Evolutionary conservation across 2,329 filamentous ascomycete species (phyloP).

Genomic region (Hymenoscyphus repandus): DNA sequence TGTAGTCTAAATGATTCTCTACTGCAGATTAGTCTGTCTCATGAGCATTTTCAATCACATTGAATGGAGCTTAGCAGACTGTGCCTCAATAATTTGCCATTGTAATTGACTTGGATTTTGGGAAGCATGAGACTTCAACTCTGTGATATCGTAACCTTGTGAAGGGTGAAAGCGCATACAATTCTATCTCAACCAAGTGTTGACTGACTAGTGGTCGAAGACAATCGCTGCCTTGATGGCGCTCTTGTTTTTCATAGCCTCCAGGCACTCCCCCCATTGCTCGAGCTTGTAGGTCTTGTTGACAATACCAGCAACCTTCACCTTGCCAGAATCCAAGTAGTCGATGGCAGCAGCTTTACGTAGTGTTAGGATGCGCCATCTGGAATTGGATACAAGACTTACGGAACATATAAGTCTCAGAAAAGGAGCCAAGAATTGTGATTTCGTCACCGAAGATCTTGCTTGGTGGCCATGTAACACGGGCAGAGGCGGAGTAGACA

Average conservation of each 20-base stretch:
- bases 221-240: constrained; percentile 71
- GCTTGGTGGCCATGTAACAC: constrained; percentile 63
- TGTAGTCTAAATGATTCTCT: too few relatives aligned
- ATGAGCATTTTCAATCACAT: too few relatives aligned
- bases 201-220: constrained; percentile 44
- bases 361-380: neutral
- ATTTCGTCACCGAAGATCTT: constrained; percentile 67
- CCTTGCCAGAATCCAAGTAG: constrained; percentile 53
- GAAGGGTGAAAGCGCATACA: too few relatives aligned
- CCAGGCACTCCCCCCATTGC: constrained; percentile 64
- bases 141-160: too few relatives aligned
- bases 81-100: too few relatives aligned
- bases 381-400: constrained; percentile 22
- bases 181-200: too few relatives aligned
- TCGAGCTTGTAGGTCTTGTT: constrained; percentile 71
- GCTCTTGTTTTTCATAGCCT: constrained; percentile 66
- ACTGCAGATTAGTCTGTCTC: too few relatives aligned
- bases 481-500: constrained; percentile 58
- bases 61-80: too few relatives aligned
- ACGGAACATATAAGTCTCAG: constrained; percentile 68
- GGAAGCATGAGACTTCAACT: too few relatives aligned
- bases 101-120: too few relatives aligned
- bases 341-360: constrained; percentile 46
- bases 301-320: constrained; percentile 62
- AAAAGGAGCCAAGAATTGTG: constrained; percentile 68